phyloP scores from a whole-genome alignment of 2,329 filamentous ascomycete genomes.

The Tetracladium maxilliforme region DNA sequence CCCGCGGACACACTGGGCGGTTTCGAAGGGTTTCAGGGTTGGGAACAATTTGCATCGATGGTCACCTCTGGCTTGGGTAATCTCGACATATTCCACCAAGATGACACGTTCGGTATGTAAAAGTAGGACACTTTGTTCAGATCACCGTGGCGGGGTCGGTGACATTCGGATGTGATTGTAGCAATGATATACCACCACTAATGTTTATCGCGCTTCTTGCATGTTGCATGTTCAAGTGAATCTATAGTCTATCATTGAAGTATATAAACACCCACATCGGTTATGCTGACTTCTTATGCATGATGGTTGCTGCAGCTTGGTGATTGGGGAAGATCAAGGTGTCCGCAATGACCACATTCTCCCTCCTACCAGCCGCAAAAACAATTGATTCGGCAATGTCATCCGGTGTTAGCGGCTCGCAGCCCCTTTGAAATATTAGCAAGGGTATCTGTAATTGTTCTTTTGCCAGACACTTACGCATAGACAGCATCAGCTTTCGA shows the following conservation, averaged over 20 bases:
- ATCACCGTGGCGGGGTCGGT: too few species aligned
- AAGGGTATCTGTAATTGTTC: slow-evolving; percentile 2
- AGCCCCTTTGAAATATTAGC: slow-evolving; percentile 33
- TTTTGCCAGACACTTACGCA: slow-evolving; percentile 35
- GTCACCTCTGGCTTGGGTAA: neutral
- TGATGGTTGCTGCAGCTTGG: slow-evolving; percentile 37
- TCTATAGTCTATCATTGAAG: neutral
- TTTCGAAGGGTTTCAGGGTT: too few species aligned
- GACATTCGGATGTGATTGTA: too few species aligned
- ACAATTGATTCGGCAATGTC: slow-evolving; percentile 88
- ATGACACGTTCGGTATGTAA: too few species aligned
- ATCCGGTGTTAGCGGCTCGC: slow-evolving; percentile 72
- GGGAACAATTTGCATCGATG: slow-evolving; percentile 1
- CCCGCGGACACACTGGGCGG: too few species aligned
- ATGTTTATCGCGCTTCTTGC: too few species aligned
- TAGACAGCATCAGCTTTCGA: slow-evolving; percentile 83
- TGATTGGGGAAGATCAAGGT: slow-evolving; percentile 79
- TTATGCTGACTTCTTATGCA: slow-evolving; percentile 27
- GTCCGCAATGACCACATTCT: slow-evolving; percentile 87
- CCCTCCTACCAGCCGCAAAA: slow-evolving; percentile 66
- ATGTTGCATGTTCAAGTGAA: too few species aligned
- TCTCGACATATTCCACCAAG: too few species aligned
- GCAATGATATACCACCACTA: too few species aligned
- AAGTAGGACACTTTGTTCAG: too few species aligned
- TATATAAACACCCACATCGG: too few species aligned